A percentile compares a stretch with the other conserved stretches of the same genome.
These are phyloP conservation scores for Solanum pinnatisectum DNA, from an alignment of 257 asterid genomes.

Conservation along the genomic window DNA sequence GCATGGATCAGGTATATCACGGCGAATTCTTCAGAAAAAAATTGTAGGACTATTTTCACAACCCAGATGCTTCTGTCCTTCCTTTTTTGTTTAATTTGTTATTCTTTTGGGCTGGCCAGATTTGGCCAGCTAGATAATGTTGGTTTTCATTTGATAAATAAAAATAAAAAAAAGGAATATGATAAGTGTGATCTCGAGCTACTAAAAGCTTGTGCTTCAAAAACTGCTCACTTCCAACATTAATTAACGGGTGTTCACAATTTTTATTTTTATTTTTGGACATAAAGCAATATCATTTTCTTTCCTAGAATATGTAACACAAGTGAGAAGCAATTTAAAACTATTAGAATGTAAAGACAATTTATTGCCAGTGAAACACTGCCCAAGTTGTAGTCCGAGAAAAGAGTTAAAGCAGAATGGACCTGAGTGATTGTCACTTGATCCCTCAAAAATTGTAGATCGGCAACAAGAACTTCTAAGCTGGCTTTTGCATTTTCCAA, in stretches of 20 bases:
- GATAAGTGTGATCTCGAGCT: neutral
- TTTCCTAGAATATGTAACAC: neutral
- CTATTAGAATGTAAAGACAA: neutral
- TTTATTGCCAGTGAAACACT: neutral
- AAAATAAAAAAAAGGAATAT: neutral
- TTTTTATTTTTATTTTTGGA: neutral
- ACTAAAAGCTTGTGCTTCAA: neutral
- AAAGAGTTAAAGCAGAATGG: neutral
- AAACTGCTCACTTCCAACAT: neutral
- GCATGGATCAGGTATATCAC: neutral
- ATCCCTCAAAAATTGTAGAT: constrained; percentile 81
- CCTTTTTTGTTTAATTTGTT: no score
- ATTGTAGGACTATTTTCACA: neutral
- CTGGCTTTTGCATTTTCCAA: constrained; percentile 88
- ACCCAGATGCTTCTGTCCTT: no score
- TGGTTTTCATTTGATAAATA: no score
- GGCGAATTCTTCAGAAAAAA: neutral
- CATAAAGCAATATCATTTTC: neutral
- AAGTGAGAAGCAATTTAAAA: neutral
- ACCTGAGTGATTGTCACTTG: constrained; percentile 94
- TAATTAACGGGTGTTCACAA: neutral
- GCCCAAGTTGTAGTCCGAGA: neutral
- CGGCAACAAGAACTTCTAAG: constrained; percentile 80
- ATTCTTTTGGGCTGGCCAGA: no score
- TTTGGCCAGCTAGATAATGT: no score